Base-by-base conservation (phyloP, 1,284 basidiomycete species). In the Bjerkandera adusta region DNA sequence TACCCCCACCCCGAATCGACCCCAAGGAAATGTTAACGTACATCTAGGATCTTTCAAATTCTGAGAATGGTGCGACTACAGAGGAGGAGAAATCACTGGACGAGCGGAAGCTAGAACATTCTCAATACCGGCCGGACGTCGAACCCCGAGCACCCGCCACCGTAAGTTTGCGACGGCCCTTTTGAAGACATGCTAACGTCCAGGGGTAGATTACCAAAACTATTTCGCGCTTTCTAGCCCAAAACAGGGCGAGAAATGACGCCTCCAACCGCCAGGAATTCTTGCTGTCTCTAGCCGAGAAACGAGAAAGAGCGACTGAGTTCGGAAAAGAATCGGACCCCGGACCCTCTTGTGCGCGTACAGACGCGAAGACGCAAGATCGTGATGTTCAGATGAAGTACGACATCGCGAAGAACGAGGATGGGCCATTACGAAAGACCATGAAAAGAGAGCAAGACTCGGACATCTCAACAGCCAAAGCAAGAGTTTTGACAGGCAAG, bases 311-410 rank as follows among this genome's bases (percentile, higher is more conserved):
- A 25, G 56, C 72, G 5, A 52, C 55, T 38, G 59, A 64, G 51
- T 51, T 58, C 51, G 64, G 59, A n/a, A 1, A 26, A 25, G 49
- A 54, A 16, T 42, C 39, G 22, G 54, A 55, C 27, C 27, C 27
- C 27, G 27, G 15, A 8, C 30, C 71, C 2, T 85, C 85, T 5
- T 89, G 85, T 54, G 86, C 87, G 12, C 79, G 87, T 3, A 76
- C 77, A 2, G 84, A 89, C 51, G 83, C 86, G 21, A 85, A 80
- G 58, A 67, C 72, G 0, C 68, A 88, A 27, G 77, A 90, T 58
- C 69, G 88, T 40, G 83, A 88, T 47, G 65, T 77, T 0, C 88
- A 89, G 59, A 88, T 90, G 73, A 86, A 85, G 61, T 89, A 89
- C 53, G 87, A 90, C 59, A 84, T 90, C 48, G 83, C 83, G 20